Conservation (phyloP, 495 filamentous ascomycete species). For the Hypoxylon intermedium region DNA sequence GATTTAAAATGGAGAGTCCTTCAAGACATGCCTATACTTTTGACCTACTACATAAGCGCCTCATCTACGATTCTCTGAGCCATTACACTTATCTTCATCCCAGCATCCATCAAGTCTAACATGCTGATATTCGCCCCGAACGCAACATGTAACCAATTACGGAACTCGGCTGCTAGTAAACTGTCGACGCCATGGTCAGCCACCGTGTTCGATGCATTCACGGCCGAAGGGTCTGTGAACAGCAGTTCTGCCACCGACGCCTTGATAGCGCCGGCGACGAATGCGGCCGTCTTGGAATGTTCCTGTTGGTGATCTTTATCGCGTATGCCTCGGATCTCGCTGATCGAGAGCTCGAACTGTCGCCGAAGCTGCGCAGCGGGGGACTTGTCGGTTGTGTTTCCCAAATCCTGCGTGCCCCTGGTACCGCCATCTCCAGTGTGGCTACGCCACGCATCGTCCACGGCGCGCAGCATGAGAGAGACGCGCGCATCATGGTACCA, state of each 20-base stretch:
- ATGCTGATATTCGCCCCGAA: too few relatives aligned
- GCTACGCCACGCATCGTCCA: conserved; percentile 13
- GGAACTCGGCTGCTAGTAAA: conserved; percentile 45
- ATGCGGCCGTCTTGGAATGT: neutral
- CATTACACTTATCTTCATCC: neutral
- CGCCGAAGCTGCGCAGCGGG: too few relatives aligned
- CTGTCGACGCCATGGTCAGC: conserved; percentile 46
- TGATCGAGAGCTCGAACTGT: too few relatives aligned
- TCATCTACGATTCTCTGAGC: neutral
- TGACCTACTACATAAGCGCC: too few relatives aligned
- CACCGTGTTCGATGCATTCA: conserved; percentile 39
- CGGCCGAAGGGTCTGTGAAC: conserved; percentile 18
- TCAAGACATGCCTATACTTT: too few relatives aligned
- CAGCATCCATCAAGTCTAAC: too few relatives aligned
- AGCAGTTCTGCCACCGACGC: conserved; percentile 33
- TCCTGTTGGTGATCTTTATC: too few relatives aligned
- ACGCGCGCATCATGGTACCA: conserved; percentile 40
- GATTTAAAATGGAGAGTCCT: too few relatives aligned
- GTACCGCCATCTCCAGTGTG: neutral
- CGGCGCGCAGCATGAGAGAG: conserved; percentile 33
- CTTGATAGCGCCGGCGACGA: conserved; percentile 30
- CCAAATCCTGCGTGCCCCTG: too few relatives aligned
- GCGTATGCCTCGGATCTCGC: too few relatives aligned
- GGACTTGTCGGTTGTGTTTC: too few relatives aligned
- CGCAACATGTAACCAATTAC: conserved; percentile 52